Conservation (phyloP, 208 protist species). For the Acanthamoeba royreba region DNA sequence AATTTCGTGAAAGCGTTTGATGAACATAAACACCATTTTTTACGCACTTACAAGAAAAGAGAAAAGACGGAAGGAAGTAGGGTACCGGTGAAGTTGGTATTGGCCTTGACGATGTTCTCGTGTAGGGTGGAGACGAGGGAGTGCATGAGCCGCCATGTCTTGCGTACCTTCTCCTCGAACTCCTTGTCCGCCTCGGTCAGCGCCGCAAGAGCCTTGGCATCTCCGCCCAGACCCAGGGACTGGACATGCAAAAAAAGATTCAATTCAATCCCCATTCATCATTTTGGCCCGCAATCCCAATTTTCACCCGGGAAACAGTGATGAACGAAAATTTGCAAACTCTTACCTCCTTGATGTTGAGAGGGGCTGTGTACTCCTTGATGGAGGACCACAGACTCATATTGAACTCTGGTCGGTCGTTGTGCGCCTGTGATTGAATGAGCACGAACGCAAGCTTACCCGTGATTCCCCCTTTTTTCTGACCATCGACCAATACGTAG, state of each 20-base stretch:
- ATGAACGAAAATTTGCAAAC: not conserved
- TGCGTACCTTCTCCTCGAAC: slow-evolving; percentile 14
- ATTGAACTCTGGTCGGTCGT: not conserved
- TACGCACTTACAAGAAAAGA: not conserved
- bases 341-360: not conserved
- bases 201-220: not conserved
- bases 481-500: no score
- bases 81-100: not conserved
- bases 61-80: not conserved
- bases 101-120: not conserved
- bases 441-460: not conserved
- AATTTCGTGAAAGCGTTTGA: no score
- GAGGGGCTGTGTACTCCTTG: slow-evolving; percentile 5
- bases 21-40: not conserved
- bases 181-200: slow-evolving; percentile 24
- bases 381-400: slow-evolving; percentile 25
- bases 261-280: no score
- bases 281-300: no score
- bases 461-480: no score
- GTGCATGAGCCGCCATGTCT: slow-evolving; percentile 7
- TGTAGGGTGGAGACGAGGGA: not conserved
- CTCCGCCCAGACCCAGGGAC: not conserved
- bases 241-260: not conserved
- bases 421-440: not conserved
- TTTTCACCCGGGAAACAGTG: no score